Evolutionary conservation across 2,329 filamentous ascomycete genomes (phyloP).

Genomic region (Colletotrichum cereale): DNA sequence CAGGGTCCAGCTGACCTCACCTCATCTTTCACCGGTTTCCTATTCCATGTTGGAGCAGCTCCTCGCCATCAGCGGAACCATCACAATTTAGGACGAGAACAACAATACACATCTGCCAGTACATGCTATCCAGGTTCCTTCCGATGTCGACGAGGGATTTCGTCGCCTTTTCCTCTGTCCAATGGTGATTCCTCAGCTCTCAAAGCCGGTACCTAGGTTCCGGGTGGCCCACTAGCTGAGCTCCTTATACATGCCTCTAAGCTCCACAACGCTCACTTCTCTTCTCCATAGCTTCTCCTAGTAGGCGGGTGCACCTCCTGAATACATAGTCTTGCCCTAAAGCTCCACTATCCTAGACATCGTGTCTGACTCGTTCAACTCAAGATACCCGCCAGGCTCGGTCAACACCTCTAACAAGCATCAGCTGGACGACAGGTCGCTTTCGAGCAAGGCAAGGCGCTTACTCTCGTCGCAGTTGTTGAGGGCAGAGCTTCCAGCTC

Average conservation of each 20-base stretch:
- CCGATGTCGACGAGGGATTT: conserved; percentile 42
- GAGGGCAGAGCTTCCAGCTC: conserved; percentile 43
- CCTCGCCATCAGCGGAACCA: background rate
- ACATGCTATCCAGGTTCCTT: conserved; percentile 42
- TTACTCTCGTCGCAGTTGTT: conserved; percentile 41
- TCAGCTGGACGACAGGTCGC: background rate
- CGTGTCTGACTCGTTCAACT: conserved; percentile 54
- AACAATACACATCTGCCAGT: conserved; percentile 27
- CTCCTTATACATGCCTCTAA: conserved; percentile 49
- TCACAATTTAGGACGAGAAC: background rate
- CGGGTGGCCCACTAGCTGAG: too few species aligned
- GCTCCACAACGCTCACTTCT: conserved; percentile 55
- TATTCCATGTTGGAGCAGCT: background rate
- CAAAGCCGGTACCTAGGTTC: too few species aligned
- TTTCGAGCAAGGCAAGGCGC: background rate
- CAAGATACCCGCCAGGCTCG: conserved; percentile 49
- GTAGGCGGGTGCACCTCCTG: conserved; percentile 45
- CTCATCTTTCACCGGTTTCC: background rate
- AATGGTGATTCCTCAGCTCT: conserved; percentile 43
- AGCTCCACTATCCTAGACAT: conserved; percentile 48
- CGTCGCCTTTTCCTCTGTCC: conserved; percentile 41
- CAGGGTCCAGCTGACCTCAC: background rate
- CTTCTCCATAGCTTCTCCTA: conserved; percentile 37
- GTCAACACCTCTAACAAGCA: conserved; percentile 43
- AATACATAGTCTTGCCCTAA: conserved; percentile 46